A percentile compares a stretch with the other conserved stretches of the same genome.
phyloP scores from a whole-genome alignment of 1,284 basidiomycete genomes.

The Pseudozyma tsukubaensis region DNA sequence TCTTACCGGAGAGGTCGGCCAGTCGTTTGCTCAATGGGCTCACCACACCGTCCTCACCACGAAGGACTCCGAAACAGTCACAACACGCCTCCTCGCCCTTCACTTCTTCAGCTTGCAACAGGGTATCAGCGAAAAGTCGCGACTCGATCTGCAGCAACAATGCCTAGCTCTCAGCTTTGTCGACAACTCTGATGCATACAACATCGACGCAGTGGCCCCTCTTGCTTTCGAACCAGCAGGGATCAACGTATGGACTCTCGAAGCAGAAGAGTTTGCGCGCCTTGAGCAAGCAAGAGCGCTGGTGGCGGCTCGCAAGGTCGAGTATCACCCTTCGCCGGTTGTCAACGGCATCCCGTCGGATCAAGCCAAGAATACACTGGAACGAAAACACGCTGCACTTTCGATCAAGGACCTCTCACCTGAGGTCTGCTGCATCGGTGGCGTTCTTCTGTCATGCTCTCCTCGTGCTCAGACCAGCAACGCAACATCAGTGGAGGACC shows the following conservation, averaged over 20 bases:
- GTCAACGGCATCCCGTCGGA: not conserved
- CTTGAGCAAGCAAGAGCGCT: slow-evolving; percentile 8
- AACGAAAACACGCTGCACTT: slow-evolving; percentile 5
- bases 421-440: slow-evolving; percentile 43
- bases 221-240: slow-evolving; percentile 27
- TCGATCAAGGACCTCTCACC: slow-evolving; percentile 15
- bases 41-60: slow-evolving; percentile 28
- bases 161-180: slow-evolving; percentile 17
- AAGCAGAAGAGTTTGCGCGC: slow-evolving; percentile 37
- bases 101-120: slow-evolving; percentile 47
- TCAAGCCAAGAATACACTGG: slow-evolving; percentile 1
- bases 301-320: slow-evolving; percentile 6
- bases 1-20: slow-evolving; percentile 12
- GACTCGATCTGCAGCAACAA: slow-evolving; percentile 34
- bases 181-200: slow-evolving; percentile 10
- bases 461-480: not conserved
- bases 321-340: slow-evolving; percentile 8
- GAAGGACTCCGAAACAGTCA: slow-evolving; percentile 8
- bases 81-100: slow-evolving; percentile 55
- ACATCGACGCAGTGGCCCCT: slow-evolving; percentile 20
- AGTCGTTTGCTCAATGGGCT: slow-evolving; percentile 21
- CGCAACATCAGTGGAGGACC: slow-evolving; percentile 5
- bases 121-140: slow-evolving; percentile 36
- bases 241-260: slow-evolving; percentile 52
- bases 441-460: slow-evolving; percentile 50